Evolutionary conservation across 129 eudicot species (phyloP).

Genomic region (Flaveria trinervia): DNA sequence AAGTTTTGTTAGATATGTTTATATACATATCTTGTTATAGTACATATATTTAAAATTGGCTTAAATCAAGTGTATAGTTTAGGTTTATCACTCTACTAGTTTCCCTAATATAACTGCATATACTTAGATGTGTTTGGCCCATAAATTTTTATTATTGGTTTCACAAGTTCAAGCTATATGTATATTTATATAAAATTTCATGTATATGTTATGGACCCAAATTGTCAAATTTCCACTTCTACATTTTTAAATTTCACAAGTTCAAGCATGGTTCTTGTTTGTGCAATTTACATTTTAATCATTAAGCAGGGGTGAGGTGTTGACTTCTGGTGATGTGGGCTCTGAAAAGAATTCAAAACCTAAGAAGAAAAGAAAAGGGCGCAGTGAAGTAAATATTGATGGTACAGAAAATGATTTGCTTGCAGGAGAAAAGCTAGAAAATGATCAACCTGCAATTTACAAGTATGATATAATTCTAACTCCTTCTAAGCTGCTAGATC

Average conservation of each 20-base stretch:
- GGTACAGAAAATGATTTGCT: constrained; percentile 21
- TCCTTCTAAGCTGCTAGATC: background rate
- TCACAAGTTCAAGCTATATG: background rate
- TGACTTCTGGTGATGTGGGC: constrained; percentile 28
- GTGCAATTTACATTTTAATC: background rate
- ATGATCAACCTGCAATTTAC: constrained; percentile 33
- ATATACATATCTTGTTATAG: background rate
- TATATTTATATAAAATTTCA: background rate
- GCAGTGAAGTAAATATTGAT: constrained; percentile 28
- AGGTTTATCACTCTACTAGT: background rate
- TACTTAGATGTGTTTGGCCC: background rate
- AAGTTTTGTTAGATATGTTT: background rate
- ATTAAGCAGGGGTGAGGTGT: constrained; percentile 30
- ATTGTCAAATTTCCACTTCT: background rate
- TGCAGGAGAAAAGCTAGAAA: constrained; percentile 37
- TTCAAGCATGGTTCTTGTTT: background rate
- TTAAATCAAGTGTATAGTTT: background rate
- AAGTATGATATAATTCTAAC: constrained; percentile 39
- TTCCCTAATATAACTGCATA: background rate
- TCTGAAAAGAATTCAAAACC: constrained; percentile 28
- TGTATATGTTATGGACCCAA: background rate
- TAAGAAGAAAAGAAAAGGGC: constrained; percentile 40
- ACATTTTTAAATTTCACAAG: background rate
- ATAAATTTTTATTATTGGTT: background rate
- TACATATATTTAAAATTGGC: background rate